Percentiles rank a stretch among this genome's conserved stretches.
These are phyloP conservation scores for Aspergillus viridinutans DNA, from an alignment of 2,329 filamentous ascomycete species.

Conservation along the genomic window DNA sequence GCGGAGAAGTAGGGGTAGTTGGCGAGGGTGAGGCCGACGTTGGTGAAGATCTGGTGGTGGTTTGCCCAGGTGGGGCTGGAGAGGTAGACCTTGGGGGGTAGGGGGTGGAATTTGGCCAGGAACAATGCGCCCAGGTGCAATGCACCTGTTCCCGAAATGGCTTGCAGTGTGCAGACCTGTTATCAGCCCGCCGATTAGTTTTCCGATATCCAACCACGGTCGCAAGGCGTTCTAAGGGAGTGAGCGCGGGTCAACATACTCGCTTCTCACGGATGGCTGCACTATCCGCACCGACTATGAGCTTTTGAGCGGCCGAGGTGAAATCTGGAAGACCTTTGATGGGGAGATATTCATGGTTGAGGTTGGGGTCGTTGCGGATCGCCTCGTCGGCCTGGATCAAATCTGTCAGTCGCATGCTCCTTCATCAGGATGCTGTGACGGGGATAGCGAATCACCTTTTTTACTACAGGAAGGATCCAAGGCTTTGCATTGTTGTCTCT, in stretches of 20 bases:
- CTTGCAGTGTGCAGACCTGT: slow-evolving; percentile 73
- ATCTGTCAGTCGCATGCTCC: neutral
- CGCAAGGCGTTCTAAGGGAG: neutral
- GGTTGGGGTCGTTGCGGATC: slow-evolving; percentile 78
- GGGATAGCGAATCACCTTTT: slow-evolving; percentile 61
- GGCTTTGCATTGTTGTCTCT: slow-evolving; percentile 93
- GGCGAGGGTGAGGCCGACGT: slow-evolving; percentile 72
- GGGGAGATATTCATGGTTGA: slow-evolving; percentile 98
- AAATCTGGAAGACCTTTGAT: slow-evolving; percentile 85
- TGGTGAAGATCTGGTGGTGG: slow-evolving; percentile 97
- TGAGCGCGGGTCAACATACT: slow-evolving; percentile 36
- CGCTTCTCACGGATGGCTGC: slow-evolving; percentile 81
- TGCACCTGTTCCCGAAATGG: slow-evolving; percentile 94
- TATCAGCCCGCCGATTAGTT: neutral
- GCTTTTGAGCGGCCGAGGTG: slow-evolving; percentile 83
- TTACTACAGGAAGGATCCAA: slow-evolving; percentile 93
- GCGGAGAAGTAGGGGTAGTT: slow-evolving; percentile 93
- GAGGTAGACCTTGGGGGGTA: slow-evolving; percentile 70
- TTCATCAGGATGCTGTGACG: neutral
- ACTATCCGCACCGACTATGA: slow-evolving; percentile 76
- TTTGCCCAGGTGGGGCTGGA: slow-evolving; percentile 97
- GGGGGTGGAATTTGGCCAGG: slow-evolving; percentile 82
- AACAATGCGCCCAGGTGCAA: slow-evolving; percentile 92
- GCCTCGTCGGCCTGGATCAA: slow-evolving; percentile 74
- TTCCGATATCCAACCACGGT: neutral